phyloP scores from a whole-genome alignment of 2,329 filamentous ascomycete species.

The Aspergillus fumigatiaffinis region DNA sequence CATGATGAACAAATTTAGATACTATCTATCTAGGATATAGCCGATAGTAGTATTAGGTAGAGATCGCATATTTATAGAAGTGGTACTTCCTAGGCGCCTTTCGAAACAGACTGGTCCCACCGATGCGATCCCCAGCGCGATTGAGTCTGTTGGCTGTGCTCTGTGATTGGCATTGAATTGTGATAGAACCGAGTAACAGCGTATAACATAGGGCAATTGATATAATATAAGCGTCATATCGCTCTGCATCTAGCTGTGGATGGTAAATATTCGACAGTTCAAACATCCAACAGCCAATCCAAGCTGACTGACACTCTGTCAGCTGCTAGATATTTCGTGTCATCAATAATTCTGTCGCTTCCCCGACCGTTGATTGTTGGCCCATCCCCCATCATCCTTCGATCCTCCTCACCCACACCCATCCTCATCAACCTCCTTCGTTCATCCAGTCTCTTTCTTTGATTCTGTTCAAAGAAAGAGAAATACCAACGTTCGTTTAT shows the following conservation, averaged over 20 bases:
- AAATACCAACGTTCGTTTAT: not conserved
- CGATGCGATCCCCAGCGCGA: not conserved
- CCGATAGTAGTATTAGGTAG: conserved; percentile 1
- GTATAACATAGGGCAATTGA: not conserved
- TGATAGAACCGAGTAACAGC: not conserved
- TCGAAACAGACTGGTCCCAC: conserved; percentile 19
- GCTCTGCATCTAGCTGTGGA: not conserved
- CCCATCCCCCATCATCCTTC: not conserved
- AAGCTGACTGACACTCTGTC: not conserved
- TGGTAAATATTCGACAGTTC: not conserved
- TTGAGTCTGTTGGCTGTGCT: not conserved
- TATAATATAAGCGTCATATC: not conserved
- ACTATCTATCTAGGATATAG: not conserved
- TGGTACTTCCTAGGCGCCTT: conserved; percentile 11
- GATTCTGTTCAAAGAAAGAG: not conserved
- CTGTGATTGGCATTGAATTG: not conserved
- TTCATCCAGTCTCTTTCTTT: not conserved
- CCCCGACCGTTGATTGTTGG: not conserved
- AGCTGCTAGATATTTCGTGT: not conserved
- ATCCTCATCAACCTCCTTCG: not conserved
- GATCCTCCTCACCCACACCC: not conserved
- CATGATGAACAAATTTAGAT: not conserved
- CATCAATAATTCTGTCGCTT: not conserved
- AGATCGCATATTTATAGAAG: not conserved
- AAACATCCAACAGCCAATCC: not conserved